Base-by-base conservation (phyloP, 306 rosid genomes). In the Ziziphus jujuba region DNA sequence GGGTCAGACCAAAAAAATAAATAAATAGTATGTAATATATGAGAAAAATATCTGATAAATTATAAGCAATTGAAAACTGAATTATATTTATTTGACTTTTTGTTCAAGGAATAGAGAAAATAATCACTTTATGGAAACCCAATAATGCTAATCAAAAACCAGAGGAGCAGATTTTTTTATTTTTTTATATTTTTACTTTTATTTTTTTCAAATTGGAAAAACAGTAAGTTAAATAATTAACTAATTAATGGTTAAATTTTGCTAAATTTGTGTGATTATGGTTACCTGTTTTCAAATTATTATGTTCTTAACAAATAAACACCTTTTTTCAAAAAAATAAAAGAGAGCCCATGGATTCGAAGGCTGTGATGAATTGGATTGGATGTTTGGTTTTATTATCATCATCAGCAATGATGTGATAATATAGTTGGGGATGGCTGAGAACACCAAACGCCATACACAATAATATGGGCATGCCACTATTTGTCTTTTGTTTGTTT, bases 381-480 rank as follows among this genome's bases (percentile, higher is more conserved):
- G 77, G 56, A 45, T 56, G 77, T 67, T 75, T 75, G 75, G 81
- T 64, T 72, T 77, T 75, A 80, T 80, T 80, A 77, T 67, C 11
- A 21, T 22, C 16, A 56, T 75, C 72, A 61, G 67, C 54, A 15
- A 49, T 19, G 20, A 15, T 19, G 20, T 49, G 54, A 6, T 15
- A 19, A 19, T 16, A 49, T 16, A 6, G 54, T 4, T 10, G 20
- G 7, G 53, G 10, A 48, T 48, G 16, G 13, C 16, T 47, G 2
- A 5, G 14, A 12, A 71, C 69, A 72, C 72, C 77, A 61, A 72
- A 71, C 73, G 19, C 70, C 52, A 21, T 61, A 45, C 74, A 51
- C 69, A 75, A 87, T 82, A 51, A 78, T 82, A 77, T 43, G 67
- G 65, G 61, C 77, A 66, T 50, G 73, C n/a, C 65, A 75, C 70